Evolutionary conservation across 2,329 filamentous ascomycete genomes (phyloP), one percentile per base, ranked within the genome.

Genomic region (Hawksworthiomyces lignivorus): DNA sequence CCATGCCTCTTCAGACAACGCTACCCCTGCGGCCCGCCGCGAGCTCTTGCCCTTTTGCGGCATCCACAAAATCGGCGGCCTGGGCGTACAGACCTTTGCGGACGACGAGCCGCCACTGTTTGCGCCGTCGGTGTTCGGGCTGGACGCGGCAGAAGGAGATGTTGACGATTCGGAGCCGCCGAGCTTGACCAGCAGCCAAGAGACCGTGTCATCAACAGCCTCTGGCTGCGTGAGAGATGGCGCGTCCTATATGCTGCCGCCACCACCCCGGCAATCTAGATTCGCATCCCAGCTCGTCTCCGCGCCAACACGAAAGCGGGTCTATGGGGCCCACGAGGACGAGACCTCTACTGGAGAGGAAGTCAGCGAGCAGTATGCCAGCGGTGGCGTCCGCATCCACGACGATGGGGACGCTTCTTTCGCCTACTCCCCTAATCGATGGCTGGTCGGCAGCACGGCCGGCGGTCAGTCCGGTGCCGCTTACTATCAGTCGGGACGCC

Each of bases 1-100:
- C 24, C 26, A 7, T n/a, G 5, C 38, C 5, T 3, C n/a, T 11
- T 21, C 20, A 20, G 2, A 26, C 24, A 12, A 8, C 8, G 24
- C 3, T 9, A 35, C 36, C 30, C 22, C 55, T 54, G 39, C 51
- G 47, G 32, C 53, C 20, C 48, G 64, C 27, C 68, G 73, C 24
- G 87, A 92, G 56, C 69, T 94, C 5, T 66, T 82, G 7, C 87
- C 87, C 1, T 94, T 88, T 57, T 90, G 86, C 57, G 87, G 86
- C 20, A 72, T 92, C 50, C 73, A 87, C 64, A 87, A 81, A 54
- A 70, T 85, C 43, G 85, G 84, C 29, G 84, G 84, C 0, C 63
- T 82, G 31, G 73, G 73, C 22, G 66, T 72, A 21, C 82, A 87
- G 56, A 68, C 75, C 12, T 81, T 87, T 54, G 69, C 74, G 14